A percentile compares a stretch with the other conserved stretches of the same genome.
Evolutionary conservation across 2,329 filamentous ascomycete genomes (phyloP).

Genomic region (Elsinoe perseae): DNA sequence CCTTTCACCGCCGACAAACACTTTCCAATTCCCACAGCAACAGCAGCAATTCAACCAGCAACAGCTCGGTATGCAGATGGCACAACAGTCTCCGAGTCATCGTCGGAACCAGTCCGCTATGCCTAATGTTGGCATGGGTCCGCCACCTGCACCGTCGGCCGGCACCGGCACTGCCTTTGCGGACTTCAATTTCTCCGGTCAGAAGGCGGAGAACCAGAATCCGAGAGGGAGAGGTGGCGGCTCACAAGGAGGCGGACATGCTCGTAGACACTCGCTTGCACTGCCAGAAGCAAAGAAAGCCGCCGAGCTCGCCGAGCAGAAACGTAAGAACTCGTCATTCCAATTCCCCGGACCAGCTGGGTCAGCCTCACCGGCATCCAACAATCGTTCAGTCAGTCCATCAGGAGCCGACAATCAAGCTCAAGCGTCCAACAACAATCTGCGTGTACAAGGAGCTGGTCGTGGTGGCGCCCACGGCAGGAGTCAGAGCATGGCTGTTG

Average conservation of each 20-base stretch:
- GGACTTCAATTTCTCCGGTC: conserved; percentile 54
- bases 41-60: conserved; percentile 56
- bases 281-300: conserved; percentile 96
- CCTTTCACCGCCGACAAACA: conserved; percentile 61
- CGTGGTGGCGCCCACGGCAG: conserved; percentile 49
- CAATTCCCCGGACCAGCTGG: conserved; percentile 79
- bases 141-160: conserved; percentile 78
- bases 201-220: conserved; percentile 51
- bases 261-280: conserved; percentile 88
- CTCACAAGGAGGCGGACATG: conserved; percentile 66
- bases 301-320: conserved; percentile 92
- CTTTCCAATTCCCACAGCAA: conserved; percentile 84
- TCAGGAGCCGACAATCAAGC: conserved; percentile 18
- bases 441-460: conserved; percentile 28
- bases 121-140: conserved; percentile 83
- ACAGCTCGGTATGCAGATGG: conserved; percentile 38
- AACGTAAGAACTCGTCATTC: conserved; percentile 86
- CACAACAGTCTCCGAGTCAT: conserved; percentile 66
- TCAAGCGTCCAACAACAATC: conserved; percentile 22
- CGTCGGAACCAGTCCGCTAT: conserved; percentile 97
- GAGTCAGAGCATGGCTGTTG: conserved; percentile 83
- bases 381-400: conserved; percentile 51
- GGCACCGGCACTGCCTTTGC: conserved; percentile 69
- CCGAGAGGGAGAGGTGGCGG: conserved; percentile 66
- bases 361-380: conserved; percentile 39